Evolutionary conservation across 2,329 filamentous ascomycete genomes (phyloP), one percentile per base, ranked within the genome.

Genomic region (Coniosporium tulheliwenetii): DNA sequence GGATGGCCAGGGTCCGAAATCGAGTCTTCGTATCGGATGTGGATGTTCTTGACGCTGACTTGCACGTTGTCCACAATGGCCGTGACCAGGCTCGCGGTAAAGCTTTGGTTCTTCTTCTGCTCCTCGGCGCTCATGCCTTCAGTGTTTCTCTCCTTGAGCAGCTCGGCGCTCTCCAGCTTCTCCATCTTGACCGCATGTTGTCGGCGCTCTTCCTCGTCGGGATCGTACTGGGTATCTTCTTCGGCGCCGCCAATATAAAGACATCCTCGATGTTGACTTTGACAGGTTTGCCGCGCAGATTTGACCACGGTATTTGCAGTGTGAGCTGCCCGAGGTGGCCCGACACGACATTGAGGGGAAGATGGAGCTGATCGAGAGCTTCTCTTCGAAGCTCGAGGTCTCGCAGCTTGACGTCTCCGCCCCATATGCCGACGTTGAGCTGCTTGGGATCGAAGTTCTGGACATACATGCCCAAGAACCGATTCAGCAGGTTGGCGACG

Each of bases 391-490:
- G 73, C 66, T 98, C 84, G 44, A 99, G 79, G 54, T 98, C 80
- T 45, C 80, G 79, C 37, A 99, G 73, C 65, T 93, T 94, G 54
- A 98, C 91, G 67, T 99, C 91, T 52, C 93, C 91, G 15, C 85
- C 93, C 91, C 89, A 98, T 55, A 98, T 98, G 47, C 93, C 91
- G 47, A 98, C 87, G 59, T 98, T 98, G 49, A 99, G 74, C 68
- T 98, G 91, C 55, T 85, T 82, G 41, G 91, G 85, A 63, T 99
- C 91, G 60, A 99, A 98, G 65, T 98, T 96, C 73, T 93, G 87
- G 63, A 99, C 89, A 63, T 98, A 98, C 82, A 96, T 94, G 73
- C 91, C 93, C 76, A 99, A 68, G 66, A 98, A 96, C 69, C 93
- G 83, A 70, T 98, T 98, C 53, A 99, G 80, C 70, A 99, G 73